These are phyloP conservation scores for Penicillium odoratum DNA, from an alignment of 495 filamentous ascomycete species.

Conservation along the genomic window DNA sequence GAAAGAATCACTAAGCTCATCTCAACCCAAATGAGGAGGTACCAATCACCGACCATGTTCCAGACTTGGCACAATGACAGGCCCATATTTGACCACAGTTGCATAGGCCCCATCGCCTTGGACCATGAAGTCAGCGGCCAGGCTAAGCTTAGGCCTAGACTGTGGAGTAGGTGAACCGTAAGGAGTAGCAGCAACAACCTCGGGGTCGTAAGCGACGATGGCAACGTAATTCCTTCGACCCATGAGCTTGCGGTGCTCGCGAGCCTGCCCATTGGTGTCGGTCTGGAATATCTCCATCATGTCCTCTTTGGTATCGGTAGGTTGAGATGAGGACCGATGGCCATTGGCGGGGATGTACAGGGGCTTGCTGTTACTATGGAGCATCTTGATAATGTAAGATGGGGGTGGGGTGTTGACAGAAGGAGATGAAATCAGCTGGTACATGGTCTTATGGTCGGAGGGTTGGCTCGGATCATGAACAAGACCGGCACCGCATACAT, in stretches of 20 bases:
- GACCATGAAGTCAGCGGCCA: slow-evolving; percentile 96
- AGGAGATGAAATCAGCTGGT: slow-evolving; percentile 88
- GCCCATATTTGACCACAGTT: slow-evolving; percentile 90
- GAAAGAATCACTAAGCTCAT: background rate
- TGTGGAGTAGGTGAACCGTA: slow-evolving; percentile 42
- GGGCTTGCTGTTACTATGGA: slow-evolving; percentile 81
- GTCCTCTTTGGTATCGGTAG: slow-evolving; percentile 91
- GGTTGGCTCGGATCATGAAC: slow-evolving; percentile 92
- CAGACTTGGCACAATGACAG: slow-evolving; percentile 90
- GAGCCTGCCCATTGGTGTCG: slow-evolving; percentile 74
- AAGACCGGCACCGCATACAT: slow-evolving; percentile 87
- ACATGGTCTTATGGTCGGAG: slow-evolving; percentile 97
- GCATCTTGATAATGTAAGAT: slow-evolving; percentile 83
- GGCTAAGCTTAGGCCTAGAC: slow-evolving; percentile 66
- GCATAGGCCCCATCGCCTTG: slow-evolving; percentile 82
- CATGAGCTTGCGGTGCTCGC: slow-evolving; percentile 91
- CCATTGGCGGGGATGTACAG: slow-evolving; percentile 92
- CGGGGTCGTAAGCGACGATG: slow-evolving; percentile 89
- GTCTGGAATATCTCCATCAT: slow-evolving; percentile 99
- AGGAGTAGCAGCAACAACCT: slow-evolving; percentile 57
- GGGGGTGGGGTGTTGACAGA: slow-evolving; percentile 87
- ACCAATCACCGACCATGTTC: slow-evolving; percentile 64
- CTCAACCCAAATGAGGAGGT: background rate
- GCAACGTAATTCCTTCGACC: slow-evolving; percentile 91
- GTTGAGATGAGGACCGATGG: slow-evolving; percentile 61